phyloP scores from a whole-genome alignment of 257 asterid species.

The Marsdenia floribunda region DNA sequence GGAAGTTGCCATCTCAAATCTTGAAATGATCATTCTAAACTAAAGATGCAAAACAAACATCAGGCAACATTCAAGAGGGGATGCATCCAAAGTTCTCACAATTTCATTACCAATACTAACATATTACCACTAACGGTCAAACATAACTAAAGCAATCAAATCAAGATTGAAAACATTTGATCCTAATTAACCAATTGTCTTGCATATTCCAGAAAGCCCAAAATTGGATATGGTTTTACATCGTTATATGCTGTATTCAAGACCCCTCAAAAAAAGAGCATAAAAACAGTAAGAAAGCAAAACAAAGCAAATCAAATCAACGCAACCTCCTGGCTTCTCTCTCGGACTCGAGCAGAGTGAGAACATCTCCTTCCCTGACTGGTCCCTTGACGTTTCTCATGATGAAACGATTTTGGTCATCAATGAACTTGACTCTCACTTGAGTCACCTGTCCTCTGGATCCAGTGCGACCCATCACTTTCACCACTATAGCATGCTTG shows the following conservation, averaged over 20 bases:
- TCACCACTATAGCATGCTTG: slow-evolving; percentile 30
- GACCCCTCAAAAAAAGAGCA: neutral
- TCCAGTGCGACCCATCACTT: slow-evolving; percentile 31
- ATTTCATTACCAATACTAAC: neutral
- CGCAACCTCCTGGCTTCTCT: slow-evolving; percentile 35
- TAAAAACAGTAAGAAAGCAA: neutral
- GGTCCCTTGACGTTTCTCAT: slow-evolving; percentile 40
- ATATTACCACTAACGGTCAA: neutral
- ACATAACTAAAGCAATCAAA: neutral
- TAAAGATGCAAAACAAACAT: neutral
- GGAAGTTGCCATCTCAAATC: too few relatives aligned
- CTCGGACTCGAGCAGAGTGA: slow-evolving; percentile 32
- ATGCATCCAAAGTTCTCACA: neutral
- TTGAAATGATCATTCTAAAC: too few relatives aligned
- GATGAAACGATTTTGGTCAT: slow-evolving; percentile 28
- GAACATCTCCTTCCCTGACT: slow-evolving; percentile 33
- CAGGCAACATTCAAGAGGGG: neutral
- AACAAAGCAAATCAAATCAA: slow-evolving; percentile 24
- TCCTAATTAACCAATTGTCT: neutral
- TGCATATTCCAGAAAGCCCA: neutral
- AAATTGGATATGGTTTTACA: neutral
- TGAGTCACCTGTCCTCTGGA: slow-evolving; percentile 34
- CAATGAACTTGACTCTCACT: slow-evolving; percentile 33
- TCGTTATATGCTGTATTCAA: neutral
- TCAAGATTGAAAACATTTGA: neutral